Evolutionary conservation across 352 stramenopile species (phyloP), one percentile per base, ranked within the genome.

Genomic region (Thalassiosira mediterranea): DNA sequence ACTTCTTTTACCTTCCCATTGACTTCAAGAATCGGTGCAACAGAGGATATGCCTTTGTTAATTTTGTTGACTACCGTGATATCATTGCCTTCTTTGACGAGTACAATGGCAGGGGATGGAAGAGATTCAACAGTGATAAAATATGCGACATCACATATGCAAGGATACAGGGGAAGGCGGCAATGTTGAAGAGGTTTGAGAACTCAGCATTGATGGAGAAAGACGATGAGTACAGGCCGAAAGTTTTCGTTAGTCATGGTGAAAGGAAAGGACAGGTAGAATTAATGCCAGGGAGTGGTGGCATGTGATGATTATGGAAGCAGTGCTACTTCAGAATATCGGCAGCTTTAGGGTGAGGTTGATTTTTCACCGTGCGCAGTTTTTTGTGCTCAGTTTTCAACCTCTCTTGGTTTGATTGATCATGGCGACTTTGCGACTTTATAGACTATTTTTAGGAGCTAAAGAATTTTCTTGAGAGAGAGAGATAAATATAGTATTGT

Each of bases 11-110:
- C 86, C 87, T 99, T 48, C 97, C 97, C 19, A 99, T 99, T 71
- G 97, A 99, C 88, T 99, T 99, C 87, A 99, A 99, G 91, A 99
- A 99, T 87, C 97, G 97, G 83, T 99, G 97, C 89, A 99, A 99
- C 89, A 96, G 99, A 89, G 97, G 97, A 17, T 99, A 99, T 84
- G 97, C 97, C 17, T 99, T 99, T 87, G 97, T 99, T 72, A 99
- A 99, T 88, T 99, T 99, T 87, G 96, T 99, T 46, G 90, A 98
- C 74, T 90, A 84, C 63, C 69, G 76, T 37, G 84, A 92, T 58
- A 95, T 95, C 76, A 46, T 90, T 25, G 53, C 82, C 1, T 96
- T 96, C 62, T 88, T 92, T 76, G 62, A 86, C 13, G 77, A 88
- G 54, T 96, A 96, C 72, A 93, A 91, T 72, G 88, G 85, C 34